These are phyloP conservation scores for Dactylellina sp. DNA, from an alignment of 2,329 filamentous ascomycete species.

Conservation along the genomic window DNA sequence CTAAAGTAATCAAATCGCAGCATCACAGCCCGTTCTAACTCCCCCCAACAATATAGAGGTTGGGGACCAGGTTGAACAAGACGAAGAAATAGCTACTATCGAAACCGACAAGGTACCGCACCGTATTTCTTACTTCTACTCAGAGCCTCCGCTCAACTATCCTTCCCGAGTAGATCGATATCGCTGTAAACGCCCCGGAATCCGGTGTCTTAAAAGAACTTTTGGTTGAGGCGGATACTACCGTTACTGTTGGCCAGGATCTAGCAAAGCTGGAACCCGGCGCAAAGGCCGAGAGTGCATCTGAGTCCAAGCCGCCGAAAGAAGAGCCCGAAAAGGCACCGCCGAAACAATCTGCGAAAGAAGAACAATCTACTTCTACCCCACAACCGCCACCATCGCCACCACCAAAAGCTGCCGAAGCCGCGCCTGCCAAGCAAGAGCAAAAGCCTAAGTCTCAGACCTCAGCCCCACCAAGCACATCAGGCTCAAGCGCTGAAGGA, in stretches of 20 bases:
- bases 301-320: constrained; percentile 67
- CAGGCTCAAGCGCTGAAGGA: constrained; percentile 42
- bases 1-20: not conserved
- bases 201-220: constrained; percentile 92
- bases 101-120: constrained; percentile 93
- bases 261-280: constrained; percentile 84
- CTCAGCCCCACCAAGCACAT: constrained; percentile 59
- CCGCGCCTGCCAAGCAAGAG: constrained; percentile 61
- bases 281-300: constrained; percentile 69
- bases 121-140: constrained; percentile 4
- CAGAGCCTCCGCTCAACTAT: not conserved
- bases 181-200: constrained; percentile 92
- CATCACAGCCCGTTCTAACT: constrained; percentile 9
- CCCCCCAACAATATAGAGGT: constrained; percentile 69
- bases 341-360: constrained; percentile 62
- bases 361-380: constrained; percentile 62
- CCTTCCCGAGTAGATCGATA: constrained; percentile 78
- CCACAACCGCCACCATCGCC: not conserved
- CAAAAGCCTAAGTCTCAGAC: constrained; percentile 62
- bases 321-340: constrained; percentile 64
- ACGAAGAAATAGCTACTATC: constrained; percentile 98
- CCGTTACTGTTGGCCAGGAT: constrained; percentile 92
- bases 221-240: constrained; percentile 92
- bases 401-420: constrained; percentile 59
- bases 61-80: constrained; percentile 91